These are phyloP conservation scores for Xeromyces bisporus DNA, from an alignment of 495 filamentous ascomycete genomes.

Conservation along the genomic window DNA sequence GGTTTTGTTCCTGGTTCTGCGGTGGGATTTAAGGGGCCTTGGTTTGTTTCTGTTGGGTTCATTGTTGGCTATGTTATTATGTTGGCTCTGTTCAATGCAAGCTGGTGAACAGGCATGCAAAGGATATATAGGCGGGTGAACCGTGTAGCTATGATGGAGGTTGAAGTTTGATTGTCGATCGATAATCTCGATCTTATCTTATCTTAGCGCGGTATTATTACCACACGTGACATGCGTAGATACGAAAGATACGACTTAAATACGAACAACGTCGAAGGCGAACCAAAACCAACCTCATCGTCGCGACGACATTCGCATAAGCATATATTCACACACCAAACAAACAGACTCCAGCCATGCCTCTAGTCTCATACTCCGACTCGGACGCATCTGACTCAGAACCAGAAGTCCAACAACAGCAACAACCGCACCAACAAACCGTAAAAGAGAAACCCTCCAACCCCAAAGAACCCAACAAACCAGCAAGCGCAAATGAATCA, in stretches of 20 bases:
- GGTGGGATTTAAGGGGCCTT: background rate
- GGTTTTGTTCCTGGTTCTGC: background rate
- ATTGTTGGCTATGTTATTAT: background rate
- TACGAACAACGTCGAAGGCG: too few relatives aligned
- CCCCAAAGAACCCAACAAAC: constrained; percentile 13
- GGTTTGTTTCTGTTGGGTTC: too few relatives aligned
- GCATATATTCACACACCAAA: background rate
- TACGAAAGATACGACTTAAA: too few relatives aligned
- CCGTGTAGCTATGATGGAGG: background rate
- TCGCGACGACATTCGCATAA: too few relatives aligned
- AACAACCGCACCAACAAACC: constrained; percentile 9
- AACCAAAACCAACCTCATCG: too few relatives aligned
- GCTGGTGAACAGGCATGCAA: too few relatives aligned
- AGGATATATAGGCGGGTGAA: too few relatives aligned
- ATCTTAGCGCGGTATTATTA: too few relatives aligned
- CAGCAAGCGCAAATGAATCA: constrained; percentile 30
- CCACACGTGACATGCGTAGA: too few relatives aligned
- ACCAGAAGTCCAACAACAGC: constrained; percentile 4
- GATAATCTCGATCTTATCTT: too few relatives aligned
- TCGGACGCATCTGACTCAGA: constrained; percentile 63
- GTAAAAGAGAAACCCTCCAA: constrained; percentile 14
- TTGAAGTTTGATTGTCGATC: background rate
- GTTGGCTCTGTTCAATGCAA: background rate
- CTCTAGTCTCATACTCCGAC: constrained; percentile 67
- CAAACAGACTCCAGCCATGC: constrained; percentile 32